These are phyloP conservation scores for Salvia splendens DNA, from an alignment of 257 asterid species.

Conservation along the genomic window DNA sequence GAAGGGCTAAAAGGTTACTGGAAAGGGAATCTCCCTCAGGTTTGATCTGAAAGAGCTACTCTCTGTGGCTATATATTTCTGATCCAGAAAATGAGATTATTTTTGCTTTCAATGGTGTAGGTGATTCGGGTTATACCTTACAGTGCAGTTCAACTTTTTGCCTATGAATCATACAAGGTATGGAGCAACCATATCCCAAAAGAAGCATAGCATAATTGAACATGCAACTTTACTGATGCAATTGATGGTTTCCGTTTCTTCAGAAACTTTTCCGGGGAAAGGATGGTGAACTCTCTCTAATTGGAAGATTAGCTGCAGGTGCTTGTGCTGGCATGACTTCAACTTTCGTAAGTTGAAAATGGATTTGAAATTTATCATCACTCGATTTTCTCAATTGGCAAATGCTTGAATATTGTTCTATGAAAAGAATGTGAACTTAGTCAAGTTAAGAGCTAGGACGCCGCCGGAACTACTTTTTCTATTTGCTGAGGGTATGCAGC, in stretches of 20 bases:
- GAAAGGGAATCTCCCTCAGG: constrained; percentile 99
- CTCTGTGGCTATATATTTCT: constrained; percentile 4
- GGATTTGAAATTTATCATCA: constrained; percentile 37
- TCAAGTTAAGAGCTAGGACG: constrained; percentile 6
- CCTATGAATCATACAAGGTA: constrained; percentile 97
- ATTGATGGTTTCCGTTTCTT: constrained; percentile 27
- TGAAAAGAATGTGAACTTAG: constrained; percentile 3
- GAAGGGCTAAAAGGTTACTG: constrained; percentile 96
- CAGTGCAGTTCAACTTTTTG: constrained; percentile 90
- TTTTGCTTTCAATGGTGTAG: constrained; percentile 43
- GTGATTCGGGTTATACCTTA: constrained; percentile 94
- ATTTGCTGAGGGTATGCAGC: constrained; percentile 7
- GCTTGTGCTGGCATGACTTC: constrained; percentile 99
- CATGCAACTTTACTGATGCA: constrained; percentile 22
- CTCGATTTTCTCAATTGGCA: not conserved
- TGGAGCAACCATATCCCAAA: constrained; percentile 25
- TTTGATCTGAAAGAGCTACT: constrained; percentile 30
- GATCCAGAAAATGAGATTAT: not conserved
- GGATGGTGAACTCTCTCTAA: constrained; percentile 78
- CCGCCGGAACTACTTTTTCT: constrained; percentile 16
- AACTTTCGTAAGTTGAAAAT: constrained; percentile 81
- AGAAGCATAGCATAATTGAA: constrained; percentile 22
- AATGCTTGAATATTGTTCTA: constrained; percentile 2
- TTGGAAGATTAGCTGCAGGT: constrained; percentile 97
- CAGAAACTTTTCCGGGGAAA: constrained; percentile 75